Evolutionary conservation across 2,329 filamentous ascomycete species (phyloP), one percentile per base, ranked within the genome.

Genomic region (Huntiella abstrusa): DNA sequence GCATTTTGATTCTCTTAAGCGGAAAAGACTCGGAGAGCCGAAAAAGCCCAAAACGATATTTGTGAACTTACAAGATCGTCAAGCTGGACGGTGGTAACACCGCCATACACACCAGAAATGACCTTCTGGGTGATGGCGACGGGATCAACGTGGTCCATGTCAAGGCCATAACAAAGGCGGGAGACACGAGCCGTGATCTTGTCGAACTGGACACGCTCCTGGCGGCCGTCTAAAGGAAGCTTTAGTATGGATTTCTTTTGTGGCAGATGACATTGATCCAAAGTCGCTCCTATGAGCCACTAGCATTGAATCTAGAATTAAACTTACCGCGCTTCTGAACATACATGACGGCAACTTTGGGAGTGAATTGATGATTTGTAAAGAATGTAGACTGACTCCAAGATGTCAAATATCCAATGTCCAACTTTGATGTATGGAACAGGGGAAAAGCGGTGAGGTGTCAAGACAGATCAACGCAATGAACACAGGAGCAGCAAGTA

Each of bases 111-210:
- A 70, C 91, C 91, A 58, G 88, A 93, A 62, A 98, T 98, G 64
- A 98, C 91, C 68, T 96, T 98, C 69, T 94, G 87, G 50, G 91
- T 98, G 62, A 98, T 98, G 59, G 88, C 86, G 54, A 92, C 91
- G 48, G 91, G 85, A 67, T 98, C 91, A 58, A 98, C 84, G 69
- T 98, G 91, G 56, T 73, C 88, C 43, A 83, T 76, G 61, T 98
- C 91, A 49, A 98, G 80, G 54, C 88, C 88, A 64, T 98, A 98
- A 75, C 91, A 98, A 60, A 98, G 73, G 59, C 91, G 79, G 41
- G 91, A 96, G 55, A 98, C 91, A 65, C 91, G 86, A 58, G 91
- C 91, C 59, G 91, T 96, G 75, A 98, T 98, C 71, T 98, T 98
- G 74, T 98, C 91, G 70, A 98, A 98, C 65, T 98, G 91, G 54